Evolutionary conservation across 805 yeast genomes (phyloP), one percentile per base, ranked within the genome.

Genomic region (Starmerella lactis-condensi): DNA sequence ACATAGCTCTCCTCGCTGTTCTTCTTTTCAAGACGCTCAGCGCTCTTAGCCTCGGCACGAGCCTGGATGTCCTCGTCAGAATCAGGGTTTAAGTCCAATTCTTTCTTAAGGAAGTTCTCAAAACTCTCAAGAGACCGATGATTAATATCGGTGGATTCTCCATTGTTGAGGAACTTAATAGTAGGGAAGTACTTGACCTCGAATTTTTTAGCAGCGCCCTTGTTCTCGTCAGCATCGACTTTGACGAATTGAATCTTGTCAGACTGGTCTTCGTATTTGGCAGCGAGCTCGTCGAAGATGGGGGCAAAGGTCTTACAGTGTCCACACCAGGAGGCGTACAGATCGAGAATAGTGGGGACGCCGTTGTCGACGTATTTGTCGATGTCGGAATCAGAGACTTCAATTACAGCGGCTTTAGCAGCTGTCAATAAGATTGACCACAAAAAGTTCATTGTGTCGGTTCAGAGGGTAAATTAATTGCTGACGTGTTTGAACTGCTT

Each of bases 301-400:
- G 93, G 93, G 23, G 83, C 83, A 56, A 82, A 64, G 55, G 66
- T 73, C 63, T 78, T 79, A 61, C 94, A 81, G 61, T 82, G 93
- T 27, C 92, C 83, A 64, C 93, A 81, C 94, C 94, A 82, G 56
- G 85, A 60, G 24, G 75, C 74, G 44, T 64, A 68, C 46, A 75
- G 65, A 50, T 76, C 71, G 37, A 77, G 73, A 38, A 77, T 61
- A 1, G 81, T 58, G 36, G 69, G 69, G 50, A 72, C 68, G n/a
- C 67, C 72, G 0, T 72, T 60, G n/a, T 60, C 53, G 33, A 64
- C 52, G 35, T 72, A 54, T 14, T 59, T 63, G 22, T 70, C 73
- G 51, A 82, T 76, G 44, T 69, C 74, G 54, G 69, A 65, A 38
- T 53, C 58, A 19, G 44, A 41, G 24, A 50, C 56, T 37, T 53